phyloP scores from a whole-genome alignment of 2,329 filamentous ascomycete species.

The Monosporascus sp. region DNA sequence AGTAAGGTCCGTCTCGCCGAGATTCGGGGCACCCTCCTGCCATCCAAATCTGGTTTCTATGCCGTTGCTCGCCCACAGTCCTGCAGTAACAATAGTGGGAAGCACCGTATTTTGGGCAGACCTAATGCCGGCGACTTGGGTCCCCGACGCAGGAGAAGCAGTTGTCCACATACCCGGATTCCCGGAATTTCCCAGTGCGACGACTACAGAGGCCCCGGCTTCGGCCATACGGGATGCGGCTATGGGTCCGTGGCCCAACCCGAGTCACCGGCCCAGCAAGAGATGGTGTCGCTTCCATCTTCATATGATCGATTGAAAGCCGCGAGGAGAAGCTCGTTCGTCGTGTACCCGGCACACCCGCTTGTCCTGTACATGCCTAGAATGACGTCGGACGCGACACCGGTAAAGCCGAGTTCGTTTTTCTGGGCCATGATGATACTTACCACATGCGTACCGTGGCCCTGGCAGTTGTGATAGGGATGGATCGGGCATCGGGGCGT shows the following conservation, averaged over 20 bases:
- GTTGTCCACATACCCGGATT: conserved; percentile 11
- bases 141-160: conserved; percentile 7
- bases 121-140: conserved; percentile 8
- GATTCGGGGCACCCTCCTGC: conserved; percentile 7
- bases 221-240: conserved; percentile 35
- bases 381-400: conserved; percentile 13
- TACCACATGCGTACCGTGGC: conserved; percentile 40
- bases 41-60: conserved; percentile 9
- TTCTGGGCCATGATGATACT: conserved; percentile 33
- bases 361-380: conserved; percentile 12
- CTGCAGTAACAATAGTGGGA: conserved; percentile 5
- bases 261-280: conserved; percentile 23
- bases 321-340: conserved; percentile 23
- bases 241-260: conserved; percentile 26
- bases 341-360: conserved; percentile 11
- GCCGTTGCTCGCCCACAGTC: neutral
- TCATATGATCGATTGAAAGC: conserved; percentile 25
- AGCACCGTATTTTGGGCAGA: conserved; percentile 9
- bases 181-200: conserved; percentile 38
- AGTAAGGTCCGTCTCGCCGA: conserved; percentile 6
- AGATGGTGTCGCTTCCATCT: conserved; percentile 28
- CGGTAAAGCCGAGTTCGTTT: conserved; percentile 14
- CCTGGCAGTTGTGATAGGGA: conserved; percentile 34
- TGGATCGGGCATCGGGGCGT: conserved; percentile 32
- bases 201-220: conserved; percentile 33